Base-by-base conservation (phyloP, 371 early-diverging fungal genomes). In the Nematocida parisii region DNA sequence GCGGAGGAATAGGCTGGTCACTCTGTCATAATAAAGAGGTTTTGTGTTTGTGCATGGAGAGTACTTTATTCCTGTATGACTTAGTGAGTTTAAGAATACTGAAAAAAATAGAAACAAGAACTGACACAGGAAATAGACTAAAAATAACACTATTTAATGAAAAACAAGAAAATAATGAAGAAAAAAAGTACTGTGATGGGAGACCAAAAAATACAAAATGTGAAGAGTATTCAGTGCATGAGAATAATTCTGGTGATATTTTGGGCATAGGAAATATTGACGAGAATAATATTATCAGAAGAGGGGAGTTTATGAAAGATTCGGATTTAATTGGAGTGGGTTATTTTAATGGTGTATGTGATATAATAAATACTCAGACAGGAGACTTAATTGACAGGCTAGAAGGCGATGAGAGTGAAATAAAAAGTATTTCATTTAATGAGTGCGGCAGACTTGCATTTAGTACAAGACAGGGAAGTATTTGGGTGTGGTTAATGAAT, bases 261-360 rank as follows among this genome's bases (percentile, higher is more conserved):
- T 33, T 33, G 33, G 3, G n/a, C 13, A 20, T 13, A 13, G 54
- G 15, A 54, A 54, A 54, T 54, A 20, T 18, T n/a, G 27, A 70
- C 54, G 39, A 33, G 15, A 0, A 1, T 3, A 33, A 3, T 27
- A 33, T 24, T 20, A 61, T 39, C 27, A 75, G 66, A 66, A 68
- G 75, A 71, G 9, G 57, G 1, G 55, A 46, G 46, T 68, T 77
- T 70, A 60, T 50, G 24, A 6, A 5, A 40, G 70, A 50, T 20
- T 40, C 18, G 1, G 46, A 54, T 15, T 5, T 77, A 7, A 18
- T 77, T 5, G 42, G 68, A 1, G 61, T 77, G 4, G 46, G 80
- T 0, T 77, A 77, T 50, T 77, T 77, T 27, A 61, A 11, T 46
- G 80, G 80, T 5, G 56, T 68, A 13, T 77, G 80, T 57, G 80